Base-by-base conservation (phyloP, 176 grass and related monocot species). In the Tuctoria greenei region DNA sequence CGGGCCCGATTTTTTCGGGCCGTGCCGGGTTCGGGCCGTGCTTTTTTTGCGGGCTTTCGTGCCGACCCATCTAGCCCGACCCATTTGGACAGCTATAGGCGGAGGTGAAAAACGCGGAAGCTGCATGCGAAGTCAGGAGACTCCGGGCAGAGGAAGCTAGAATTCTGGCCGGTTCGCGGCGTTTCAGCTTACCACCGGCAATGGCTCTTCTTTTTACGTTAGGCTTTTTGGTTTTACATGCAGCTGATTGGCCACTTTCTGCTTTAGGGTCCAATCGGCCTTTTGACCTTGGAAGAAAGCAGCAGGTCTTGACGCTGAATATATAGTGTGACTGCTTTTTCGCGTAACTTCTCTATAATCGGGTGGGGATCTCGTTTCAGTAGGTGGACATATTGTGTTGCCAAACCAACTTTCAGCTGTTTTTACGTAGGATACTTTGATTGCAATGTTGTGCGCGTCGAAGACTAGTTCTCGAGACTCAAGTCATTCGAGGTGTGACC, bases 141-240 rank as follows among this genome's bases (percentile, higher is more conserved):
- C 28, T 15, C 6, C 11, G 8, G 59, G 20, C 41, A 4, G 24
- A 43, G 25, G 3, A 3, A 8, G 6, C 55, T 20, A 14, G 71
- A 38, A 47, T 46, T 37, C 20, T 74, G 61, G 25, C 18, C 41
- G 47, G 31, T 58, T 82, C 71, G 13, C 37, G 25, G 62, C 80
- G n/a, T 54, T 18, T 17, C 46, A 49, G 61, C 39, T 7, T 52
- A 57, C 37, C 69, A 71, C 78, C 58, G n/a, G 58, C 11, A 9
- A 4, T 44, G 46, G 17, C 11, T 55, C 47, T 7, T 64, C n/a
- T n/a, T 17, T 21, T 21, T n/a, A 59, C 49, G 39, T 56, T 56
- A 45, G 70, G 60, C 34, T 64, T 23, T 13, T 7, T 46, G 6
- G 17, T 23, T 6, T 21, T 6, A 17, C 2, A 3, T 24, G 40